These are phyloP conservation scores for Nitzschia sp. DNA, from an alignment of 108 stramenopile species.

Conservation along the genomic window DNA sequence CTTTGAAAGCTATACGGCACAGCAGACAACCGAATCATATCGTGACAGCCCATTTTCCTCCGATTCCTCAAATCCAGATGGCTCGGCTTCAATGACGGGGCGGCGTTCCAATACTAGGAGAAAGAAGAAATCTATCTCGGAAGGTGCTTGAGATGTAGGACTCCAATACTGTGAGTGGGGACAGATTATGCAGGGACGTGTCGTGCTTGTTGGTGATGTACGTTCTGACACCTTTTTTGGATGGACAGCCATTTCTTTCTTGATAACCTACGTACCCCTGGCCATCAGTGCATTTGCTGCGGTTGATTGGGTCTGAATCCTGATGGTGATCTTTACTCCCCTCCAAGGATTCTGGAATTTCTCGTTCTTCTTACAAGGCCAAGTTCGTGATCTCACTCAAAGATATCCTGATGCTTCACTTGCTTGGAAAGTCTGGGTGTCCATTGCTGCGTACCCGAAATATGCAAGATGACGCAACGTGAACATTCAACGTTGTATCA, in stretches of 20 bases:
- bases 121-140: not conserved
- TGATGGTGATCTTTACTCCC: not conserved
- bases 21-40: no score
- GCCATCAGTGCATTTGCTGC: not conserved
- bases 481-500: no score
- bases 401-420: not conserved
- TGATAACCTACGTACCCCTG: not conserved
- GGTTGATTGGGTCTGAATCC: not conserved
- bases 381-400: not conserved
- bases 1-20: no score
- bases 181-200: no score
- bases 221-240: no score
- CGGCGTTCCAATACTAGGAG: no score
- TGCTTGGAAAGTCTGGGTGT: not conserved
- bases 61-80: no score
- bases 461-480: not conserved
- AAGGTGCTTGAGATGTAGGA: not conserved
- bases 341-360: not conserved
- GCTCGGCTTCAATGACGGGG: no score
- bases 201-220: no score
- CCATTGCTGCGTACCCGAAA: not conserved
- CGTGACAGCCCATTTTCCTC: no score
- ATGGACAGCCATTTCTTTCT: not conserved
- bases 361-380: not conserved
- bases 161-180: not conserved